Evolutionary conservation across 192 early-diverging fungal genomes (phyloP).

Genomic region (Fimicolochytrium jonesii): DNA sequence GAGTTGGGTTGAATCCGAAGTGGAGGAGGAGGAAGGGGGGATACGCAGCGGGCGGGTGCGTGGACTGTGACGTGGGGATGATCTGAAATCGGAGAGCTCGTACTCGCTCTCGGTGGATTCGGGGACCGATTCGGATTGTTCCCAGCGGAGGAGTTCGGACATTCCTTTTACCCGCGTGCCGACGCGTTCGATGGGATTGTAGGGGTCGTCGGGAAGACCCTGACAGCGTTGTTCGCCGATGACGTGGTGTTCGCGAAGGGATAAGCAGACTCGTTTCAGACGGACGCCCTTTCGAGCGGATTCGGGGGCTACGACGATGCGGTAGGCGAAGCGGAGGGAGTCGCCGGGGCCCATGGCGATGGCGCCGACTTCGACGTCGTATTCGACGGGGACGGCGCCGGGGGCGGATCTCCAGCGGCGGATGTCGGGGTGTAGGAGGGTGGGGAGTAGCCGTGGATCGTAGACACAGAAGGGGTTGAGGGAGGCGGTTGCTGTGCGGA

Average conservation of each 20-base stretch:
- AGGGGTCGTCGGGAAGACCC: constrained; percentile 6
- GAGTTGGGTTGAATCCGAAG: no score
- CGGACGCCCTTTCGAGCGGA: constrained; percentile 41
- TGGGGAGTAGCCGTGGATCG: constrained; percentile 48
- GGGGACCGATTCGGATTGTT: constrained; percentile 30
- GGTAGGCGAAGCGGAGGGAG: constrained; percentile 38
- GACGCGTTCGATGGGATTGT: constrained; percentile 11
- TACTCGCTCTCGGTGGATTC: constrained; percentile 1
- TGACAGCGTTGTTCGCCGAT: constrained; percentile 36
- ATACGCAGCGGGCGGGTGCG: no score
- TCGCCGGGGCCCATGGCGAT: constrained; percentile 45
- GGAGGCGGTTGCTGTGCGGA: not conserved
- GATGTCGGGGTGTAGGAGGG: constrained; percentile 43
- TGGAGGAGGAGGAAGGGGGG: no score
- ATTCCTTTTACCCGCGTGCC: constrained; percentile 19
- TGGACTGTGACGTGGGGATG: not conserved
- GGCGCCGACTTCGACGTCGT: constrained; percentile 45
- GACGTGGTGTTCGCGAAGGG: constrained; percentile 37
- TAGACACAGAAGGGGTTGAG: constrained; percentile 38
- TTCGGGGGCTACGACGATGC: constrained; percentile 39
- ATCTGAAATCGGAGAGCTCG: constrained; percentile 12
- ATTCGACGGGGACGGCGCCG: constrained; percentile 44
- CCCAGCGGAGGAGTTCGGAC: constrained; percentile 39
- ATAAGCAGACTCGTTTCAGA: constrained; percentile 33
- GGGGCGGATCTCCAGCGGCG: constrained; percentile 44